Conservation (phyloP, 805 yeast species). For the Yamadazyma olivae region DNA sequence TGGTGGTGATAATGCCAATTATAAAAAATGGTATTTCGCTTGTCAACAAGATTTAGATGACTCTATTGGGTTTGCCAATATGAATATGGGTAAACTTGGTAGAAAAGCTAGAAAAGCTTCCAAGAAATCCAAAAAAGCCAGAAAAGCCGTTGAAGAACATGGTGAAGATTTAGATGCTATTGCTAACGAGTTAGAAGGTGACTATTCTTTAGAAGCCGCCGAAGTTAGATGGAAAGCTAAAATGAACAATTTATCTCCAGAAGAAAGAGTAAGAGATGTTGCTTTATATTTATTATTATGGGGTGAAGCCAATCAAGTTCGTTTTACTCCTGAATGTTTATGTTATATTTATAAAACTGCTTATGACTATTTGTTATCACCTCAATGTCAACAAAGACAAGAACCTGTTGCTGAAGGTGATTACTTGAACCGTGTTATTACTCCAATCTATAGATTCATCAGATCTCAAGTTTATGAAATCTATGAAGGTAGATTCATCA, state of each 20-base stretch:
- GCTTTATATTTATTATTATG: slow-evolving; percentile 73
- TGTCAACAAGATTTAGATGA: slow-evolving; percentile 86
- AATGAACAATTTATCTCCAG: slow-evolving; percentile 69
- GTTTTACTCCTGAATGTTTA: slow-evolving; percentile 86
- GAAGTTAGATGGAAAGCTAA: slow-evolving; percentile 86
- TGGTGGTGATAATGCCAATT: slow-evolving; percentile 85
- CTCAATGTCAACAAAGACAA: slow-evolving; percentile 83
- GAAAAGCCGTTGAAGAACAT: slow-evolving; percentile 63
- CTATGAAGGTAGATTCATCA: slow-evolving; percentile 75
- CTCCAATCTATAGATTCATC: slow-evolving; percentile 81
- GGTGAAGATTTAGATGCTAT: slow-evolving; percentile 60
- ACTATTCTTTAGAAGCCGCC: slow-evolving; percentile 76
- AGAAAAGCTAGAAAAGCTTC: slow-evolving; percentile 79
- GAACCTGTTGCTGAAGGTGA: slow-evolving; percentile 89
- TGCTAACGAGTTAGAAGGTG: slow-evolving; percentile 74
- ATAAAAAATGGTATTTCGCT: slow-evolving; percentile 85
- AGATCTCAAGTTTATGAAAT: slow-evolving; percentile 82
- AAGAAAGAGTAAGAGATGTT: slow-evolving; percentile 76
- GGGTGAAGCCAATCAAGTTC: slow-evolving; percentile 93
- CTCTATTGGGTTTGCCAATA: slow-evolving; percentile 77
- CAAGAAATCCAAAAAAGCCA: slow-evolving; percentile 76
- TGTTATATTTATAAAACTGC: slow-evolving; percentile 97
- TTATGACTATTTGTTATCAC: slow-evolving; percentile 81
- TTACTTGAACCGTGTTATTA: slow-evolving; percentile 84
- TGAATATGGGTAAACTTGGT: slow-evolving; percentile 72